A percentile compares a stretch with the other conserved stretches of the same genome.
These are phyloP conservation scores for Eucalyptus regnans DNA, from an alignment of 345 rosid species.

Conservation along the genomic window DNA sequence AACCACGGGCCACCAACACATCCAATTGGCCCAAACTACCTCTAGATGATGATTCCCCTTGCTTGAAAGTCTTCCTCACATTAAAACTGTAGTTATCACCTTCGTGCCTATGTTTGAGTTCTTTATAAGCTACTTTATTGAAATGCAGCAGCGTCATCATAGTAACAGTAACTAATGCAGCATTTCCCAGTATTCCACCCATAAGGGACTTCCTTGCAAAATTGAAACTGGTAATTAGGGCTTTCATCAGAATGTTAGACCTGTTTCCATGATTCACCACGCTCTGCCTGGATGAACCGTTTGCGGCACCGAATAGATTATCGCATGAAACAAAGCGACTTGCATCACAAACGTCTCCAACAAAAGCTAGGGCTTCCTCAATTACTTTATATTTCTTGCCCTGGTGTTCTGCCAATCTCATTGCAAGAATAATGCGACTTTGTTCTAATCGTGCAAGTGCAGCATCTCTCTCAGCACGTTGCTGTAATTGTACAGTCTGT, in stretches of 20 bases:
- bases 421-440: conserved; percentile 78
- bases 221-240: conserved; percentile 42
- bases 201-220: conserved; percentile 47
- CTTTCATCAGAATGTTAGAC: conserved; percentile 24
- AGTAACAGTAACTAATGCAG: conserved; percentile 68
- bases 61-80: conserved; percentile 15
- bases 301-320: conserved; percentile 27
- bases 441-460: conserved; percentile 85
- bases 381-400: conserved; percentile 81
- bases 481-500: conserved; percentile 77
- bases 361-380: conserved; percentile 82
- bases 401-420: conserved; percentile 75
- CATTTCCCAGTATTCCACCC: conserved; percentile 67
- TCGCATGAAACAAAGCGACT: conserved; percentile 45
- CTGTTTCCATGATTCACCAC: conserved; percentile 1
- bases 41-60: conserved; percentile 22
- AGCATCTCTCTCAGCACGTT: conserved; percentile 81
- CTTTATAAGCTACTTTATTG: conserved; percentile 36
- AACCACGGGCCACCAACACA: conserved; percentile 77
- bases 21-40: conserved; percentile 37
- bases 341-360: conserved; percentile 51
- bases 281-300: conserved; percentile 20
- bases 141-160: conserved; percentile 71
- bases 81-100: conserved; percentile 13
- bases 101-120: conserved; percentile 21